Evolutionary conservation across 345 rosid species (phyloP), one percentile per base, ranked within the genome.

Genomic region (Lepidium sativum): DNA sequence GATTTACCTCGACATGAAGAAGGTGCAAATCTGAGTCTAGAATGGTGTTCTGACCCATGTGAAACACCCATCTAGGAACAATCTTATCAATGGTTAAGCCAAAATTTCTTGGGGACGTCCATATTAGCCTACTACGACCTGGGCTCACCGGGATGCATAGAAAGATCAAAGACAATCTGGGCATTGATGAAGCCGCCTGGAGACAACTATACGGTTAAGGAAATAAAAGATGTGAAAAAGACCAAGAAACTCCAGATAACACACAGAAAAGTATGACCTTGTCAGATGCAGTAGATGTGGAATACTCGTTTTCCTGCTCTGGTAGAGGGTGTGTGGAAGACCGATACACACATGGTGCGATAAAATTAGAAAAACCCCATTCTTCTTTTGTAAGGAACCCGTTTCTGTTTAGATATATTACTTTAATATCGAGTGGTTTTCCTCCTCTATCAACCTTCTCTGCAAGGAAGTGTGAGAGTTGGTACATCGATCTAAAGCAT

Each of bases 71-170:
- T 55, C 96, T 73, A 6, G 98, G 96, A 37, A 88, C 59, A 60
- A 92, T 71, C 77, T 77, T 82, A 54, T 92, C 95, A 11, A 86
- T 79, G 84, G 82, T 71, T 48, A 82, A 31, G 9, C 80, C 88
- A 34, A 86, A 85, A 18, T 92, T 80, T 70, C 96, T 81, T 0
- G 95, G 95, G 71, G 84, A 85, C 34, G 76, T 67, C 95, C 98
- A 92, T 66, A 92, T 85, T 69, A 88, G 69, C 79, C 92, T 86
- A 62, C 98, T 92, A 41, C 78, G 68, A 67, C 96, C 96, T 0
- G 98, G 95, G 53, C 92, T 88, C 32, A 92, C 95, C 1, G 96
- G 98, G 63, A 88, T 55, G 57, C 95, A 88, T n/a, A 92, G 74
- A 68, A 92, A 91, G 69, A 92, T 81, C 75, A 88, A 70, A 66